phyloP scores from a whole-genome alignment of 2,329 filamentous ascomycete species.

The Aphanoascus verrucosus region DNA sequence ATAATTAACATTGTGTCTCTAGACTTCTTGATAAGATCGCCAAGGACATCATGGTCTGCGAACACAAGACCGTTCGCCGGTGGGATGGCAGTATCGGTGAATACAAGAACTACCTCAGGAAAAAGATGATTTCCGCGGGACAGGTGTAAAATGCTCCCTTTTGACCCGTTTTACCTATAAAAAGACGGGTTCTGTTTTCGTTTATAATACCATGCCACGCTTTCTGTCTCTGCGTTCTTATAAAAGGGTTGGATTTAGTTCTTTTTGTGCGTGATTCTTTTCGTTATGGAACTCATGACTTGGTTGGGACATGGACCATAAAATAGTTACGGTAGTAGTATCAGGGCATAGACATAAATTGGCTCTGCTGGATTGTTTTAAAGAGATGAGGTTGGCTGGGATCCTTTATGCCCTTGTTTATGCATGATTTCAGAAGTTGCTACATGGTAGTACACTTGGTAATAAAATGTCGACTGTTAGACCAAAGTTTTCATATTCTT shows the following conservation, averaged over 20 bases:
- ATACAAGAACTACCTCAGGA: conserved; percentile 97
- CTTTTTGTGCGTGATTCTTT: neutral
- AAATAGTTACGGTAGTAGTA: conserved; percentile 6
- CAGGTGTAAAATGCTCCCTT: conserved; percentile 54
- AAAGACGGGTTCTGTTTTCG: neutral
- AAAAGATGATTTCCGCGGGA: conserved; percentile 91
- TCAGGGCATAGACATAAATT: no score
- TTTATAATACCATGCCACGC: conserved; percentile 5
- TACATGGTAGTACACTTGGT: no score
- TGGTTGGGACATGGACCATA: neutral
- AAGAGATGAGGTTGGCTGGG: no score
- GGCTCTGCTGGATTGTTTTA: no score
- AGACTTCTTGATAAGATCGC: conserved; percentile 98
- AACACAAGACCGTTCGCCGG: conserved; percentile 83
- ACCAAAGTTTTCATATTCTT: no score
- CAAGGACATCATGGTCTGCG: conserved; percentile 98
- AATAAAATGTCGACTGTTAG: no score
- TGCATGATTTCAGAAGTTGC: no score
- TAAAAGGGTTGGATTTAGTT: conserved; percentile 4
- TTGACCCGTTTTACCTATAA: neutral
- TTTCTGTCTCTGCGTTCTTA: conserved; percentile 4
- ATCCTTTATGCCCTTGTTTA: no score
- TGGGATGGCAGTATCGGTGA: conserved; percentile 86
- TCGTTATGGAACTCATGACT: neutral
- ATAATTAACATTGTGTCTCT: conserved; percentile 12